phyloP scores from a whole-genome alignment of 495 filamentous ascomycete species.

The Daldinia bambusicola region DNA sequence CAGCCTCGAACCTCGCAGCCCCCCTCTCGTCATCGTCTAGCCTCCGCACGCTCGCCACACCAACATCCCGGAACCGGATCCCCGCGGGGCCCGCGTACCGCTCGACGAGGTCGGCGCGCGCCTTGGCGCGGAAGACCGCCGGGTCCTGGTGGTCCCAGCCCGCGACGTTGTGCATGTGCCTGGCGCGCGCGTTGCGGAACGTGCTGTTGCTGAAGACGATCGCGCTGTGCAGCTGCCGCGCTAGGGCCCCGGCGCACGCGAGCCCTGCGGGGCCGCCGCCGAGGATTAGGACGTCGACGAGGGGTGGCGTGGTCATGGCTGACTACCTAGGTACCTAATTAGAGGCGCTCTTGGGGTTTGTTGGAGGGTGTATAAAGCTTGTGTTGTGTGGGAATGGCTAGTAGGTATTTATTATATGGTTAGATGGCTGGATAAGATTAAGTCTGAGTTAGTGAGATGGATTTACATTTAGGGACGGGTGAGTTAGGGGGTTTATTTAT shows the following conservation, averaged over 20 bases:
- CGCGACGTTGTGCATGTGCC: constrained; percentile 64
- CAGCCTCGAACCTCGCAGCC: constrained; percentile 47
- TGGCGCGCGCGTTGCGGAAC: constrained; percentile 60
- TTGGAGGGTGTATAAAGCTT: too few species aligned
- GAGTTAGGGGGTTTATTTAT: background rate
- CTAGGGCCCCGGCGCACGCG: constrained; percentile 57
- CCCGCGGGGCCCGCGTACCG: constrained; percentile 56
- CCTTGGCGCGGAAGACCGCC: constrained; percentile 52
- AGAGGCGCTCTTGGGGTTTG: background rate
- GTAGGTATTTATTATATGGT: background rate
- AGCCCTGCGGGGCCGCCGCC: constrained; percentile 69
- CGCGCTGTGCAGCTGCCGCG: constrained; percentile 58
- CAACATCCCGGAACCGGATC: constrained; percentile 51
- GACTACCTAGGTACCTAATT: too few species aligned
- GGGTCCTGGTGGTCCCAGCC: constrained; percentile 61
- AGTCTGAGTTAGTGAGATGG: background rate
- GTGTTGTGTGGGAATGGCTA: background rate
- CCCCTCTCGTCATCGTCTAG: constrained; percentile 30
- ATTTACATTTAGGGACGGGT: background rate
- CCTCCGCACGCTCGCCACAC: constrained; percentile 45
- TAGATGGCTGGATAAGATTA: background rate
- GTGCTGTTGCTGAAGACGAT: constrained; percentile 61
- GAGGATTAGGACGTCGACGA: constrained; percentile 63
- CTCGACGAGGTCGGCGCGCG: constrained; percentile 49
- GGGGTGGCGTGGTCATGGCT: constrained; percentile 1